phyloP scores from a whole-genome alignment of 176 grass and related monocot species.

The Carex pumila region DNA sequence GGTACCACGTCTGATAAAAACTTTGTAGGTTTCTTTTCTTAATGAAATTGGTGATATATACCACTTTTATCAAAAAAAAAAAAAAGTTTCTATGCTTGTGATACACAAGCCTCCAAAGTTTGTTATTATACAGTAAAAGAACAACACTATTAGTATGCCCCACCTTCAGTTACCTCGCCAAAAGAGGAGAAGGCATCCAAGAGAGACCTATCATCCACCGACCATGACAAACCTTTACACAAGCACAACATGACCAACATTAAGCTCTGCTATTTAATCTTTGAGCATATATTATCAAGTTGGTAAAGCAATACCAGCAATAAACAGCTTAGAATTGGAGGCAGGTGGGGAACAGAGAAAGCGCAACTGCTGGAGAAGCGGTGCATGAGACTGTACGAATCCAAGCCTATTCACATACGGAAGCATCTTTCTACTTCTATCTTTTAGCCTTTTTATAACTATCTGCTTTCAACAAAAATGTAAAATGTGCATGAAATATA shows the following conservation, averaged over 20 bases:
- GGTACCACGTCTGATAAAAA: too few species aligned
- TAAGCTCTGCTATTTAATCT: not conserved
- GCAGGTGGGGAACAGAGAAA: slow-evolving; percentile 21
- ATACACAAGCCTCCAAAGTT: not conserved
- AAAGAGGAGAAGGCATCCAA: slow-evolving; percentile 77
- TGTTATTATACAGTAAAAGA: not conserved
- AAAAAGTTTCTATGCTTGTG: not conserved
- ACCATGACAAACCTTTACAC: slow-evolving; percentile 59
- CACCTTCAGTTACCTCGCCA: slow-evolving; percentile 77
- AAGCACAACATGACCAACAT: not conserved
- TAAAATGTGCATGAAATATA: not conserved
- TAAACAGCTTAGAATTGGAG: slow-evolving; percentile 71
- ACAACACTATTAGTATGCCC: not conserved
- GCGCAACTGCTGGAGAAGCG: not conserved
- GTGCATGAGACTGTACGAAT: not conserved
- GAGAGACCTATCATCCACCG: slow-evolving; percentile 73
- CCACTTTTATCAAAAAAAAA: too few species aligned
- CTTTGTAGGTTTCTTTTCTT: too few species aligned
- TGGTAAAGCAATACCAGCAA: slow-evolving; percentile 37
- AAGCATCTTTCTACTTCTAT: not conserved
- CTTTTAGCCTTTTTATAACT: not conserved
- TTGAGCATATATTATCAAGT: not conserved
- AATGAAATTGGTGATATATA: too few species aligned
- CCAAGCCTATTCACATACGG: not conserved
- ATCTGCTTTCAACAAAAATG: not conserved